Base-by-base conservation (phyloP, 371 early-diverging fungal genomes). In the Fennellomyces sp. region DNA sequence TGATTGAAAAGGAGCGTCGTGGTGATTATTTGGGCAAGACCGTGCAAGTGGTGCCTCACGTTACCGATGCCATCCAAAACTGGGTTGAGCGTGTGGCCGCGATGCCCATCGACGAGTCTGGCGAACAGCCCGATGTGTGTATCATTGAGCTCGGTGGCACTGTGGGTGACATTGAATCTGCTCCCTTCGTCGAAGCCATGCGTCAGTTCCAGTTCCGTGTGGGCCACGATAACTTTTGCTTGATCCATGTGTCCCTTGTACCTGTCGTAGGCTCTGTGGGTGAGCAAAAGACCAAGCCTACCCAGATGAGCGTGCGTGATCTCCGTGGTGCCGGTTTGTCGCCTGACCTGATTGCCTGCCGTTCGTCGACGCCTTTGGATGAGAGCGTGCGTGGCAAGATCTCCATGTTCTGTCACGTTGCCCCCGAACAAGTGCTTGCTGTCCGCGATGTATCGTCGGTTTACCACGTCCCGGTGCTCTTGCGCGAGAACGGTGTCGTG, bases 111-210 rank as follows among this genome's bases (percentile, higher is more conserved):
- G 94, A 94, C 58, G 87, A 88, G 50, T 83, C 85, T 61, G 95
- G 94, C 10, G 86, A 90, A 63, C 84, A 82, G 55, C 98, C 99
- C 28, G 99, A 98, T 73, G 93, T 99, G 39, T 97, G 99, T 79
- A 96, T 99, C 61, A 91, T 99, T 64, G 99, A 99, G 80, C 84
- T 99, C 35, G 99, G 99, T 61, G 99, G 99, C 54, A 97, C 99
- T 29, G 97, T 99, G 7, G 99, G 99, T 66, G 99, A 99, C 75
- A 96, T 97, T 68, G 99, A 99, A 80, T 96, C 97, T 10, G 96
- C 96, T 52, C 98, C 98, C 39, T 99, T 98, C 70, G 91, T 98
- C 59, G 99, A 99, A 79, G 98, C 99, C 41, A 93, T 99, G 92
- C 91, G 99, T 68, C 99, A 99, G 76, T 96, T 99, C 88, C 95